Evolutionary conservation across 208 protist genomes (phyloP).

Genomic region (Leishmania major): DNA sequence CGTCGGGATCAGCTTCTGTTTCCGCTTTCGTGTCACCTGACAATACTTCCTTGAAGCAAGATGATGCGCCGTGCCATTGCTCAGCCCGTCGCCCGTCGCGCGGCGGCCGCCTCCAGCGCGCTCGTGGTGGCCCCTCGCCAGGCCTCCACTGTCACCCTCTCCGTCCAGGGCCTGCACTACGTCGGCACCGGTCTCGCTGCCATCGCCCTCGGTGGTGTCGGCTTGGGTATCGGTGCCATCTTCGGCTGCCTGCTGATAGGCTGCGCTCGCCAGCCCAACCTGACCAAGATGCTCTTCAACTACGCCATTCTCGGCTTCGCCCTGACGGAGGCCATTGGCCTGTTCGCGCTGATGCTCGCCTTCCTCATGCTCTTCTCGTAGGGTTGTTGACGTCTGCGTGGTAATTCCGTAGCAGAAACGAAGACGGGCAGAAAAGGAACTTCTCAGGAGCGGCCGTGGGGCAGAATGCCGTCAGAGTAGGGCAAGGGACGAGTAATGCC

Average conservation of each 20-base stretch:
- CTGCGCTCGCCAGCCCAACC: conserved; percentile 89
- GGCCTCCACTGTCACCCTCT: conserved; percentile 87
- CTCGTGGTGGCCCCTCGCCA: conserved; percentile 50
- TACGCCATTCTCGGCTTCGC: conserved; percentile 94
- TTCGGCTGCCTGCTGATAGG: conserved; percentile 87
- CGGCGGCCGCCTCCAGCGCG: conserved; percentile 39
- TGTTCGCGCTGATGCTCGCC: conserved; percentile 92
- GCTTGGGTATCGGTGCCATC: conserved; percentile 91
- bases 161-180: conserved; percentile 92
- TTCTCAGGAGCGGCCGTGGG: not conserved
- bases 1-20: not conserved
- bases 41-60: conserved; percentile 12
- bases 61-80: conserved; percentile 87
- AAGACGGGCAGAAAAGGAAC: no score
- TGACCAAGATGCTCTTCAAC: conserved; percentile 93
- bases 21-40: conserved; percentile 5
- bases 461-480: not conserved
- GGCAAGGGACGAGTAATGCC: not conserved
- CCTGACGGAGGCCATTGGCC: conserved; percentile 91
- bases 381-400: not conserved
- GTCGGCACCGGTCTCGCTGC: conserved; percentile 90
- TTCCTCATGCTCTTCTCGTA: conserved; percentile 95
- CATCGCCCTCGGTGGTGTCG: conserved; percentile 90
- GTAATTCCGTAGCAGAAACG: not conserved
- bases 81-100: conserved; percentile 61